A percentile compares a stretch with the other conserved stretches of the same genome.
Evolutionary conservation across 108 stramenopile genomes (phyloP).

Genomic region (Conticribra weissflogii): DNA sequence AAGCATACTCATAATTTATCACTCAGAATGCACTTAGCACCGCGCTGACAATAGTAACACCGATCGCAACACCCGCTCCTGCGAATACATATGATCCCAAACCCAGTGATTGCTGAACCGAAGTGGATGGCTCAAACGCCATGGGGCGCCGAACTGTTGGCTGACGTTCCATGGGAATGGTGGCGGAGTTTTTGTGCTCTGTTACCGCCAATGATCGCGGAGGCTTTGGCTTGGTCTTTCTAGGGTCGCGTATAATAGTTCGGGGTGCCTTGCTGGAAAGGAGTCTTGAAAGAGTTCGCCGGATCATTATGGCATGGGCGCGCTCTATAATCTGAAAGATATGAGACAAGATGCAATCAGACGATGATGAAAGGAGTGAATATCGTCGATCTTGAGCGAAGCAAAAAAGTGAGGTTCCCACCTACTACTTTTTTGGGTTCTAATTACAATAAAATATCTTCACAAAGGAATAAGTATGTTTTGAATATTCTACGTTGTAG

Average conservation of each 20-base stretch:
- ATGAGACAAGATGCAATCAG: no score
- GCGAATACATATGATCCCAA: constrained; percentile 75
- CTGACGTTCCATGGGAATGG: constrained; percentile 12
- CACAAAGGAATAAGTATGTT: no score
- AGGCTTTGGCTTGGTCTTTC: constrained; percentile 15
- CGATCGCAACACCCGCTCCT: constrained; percentile 74
- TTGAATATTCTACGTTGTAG: no score
- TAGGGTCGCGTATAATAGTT: constrained; percentile 36
- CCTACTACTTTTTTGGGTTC: no score
- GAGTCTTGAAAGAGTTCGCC: constrained; percentile 12
- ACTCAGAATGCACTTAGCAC: constrained; percentile 55
- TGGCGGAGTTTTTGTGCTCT: neutral
- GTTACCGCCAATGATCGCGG: neutral
- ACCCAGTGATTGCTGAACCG: constrained; percentile 67
- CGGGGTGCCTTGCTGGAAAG: constrained; percentile 23
- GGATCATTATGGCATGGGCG: constrained; percentile 10
- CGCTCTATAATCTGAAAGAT: neutral
- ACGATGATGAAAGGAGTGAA: no score
- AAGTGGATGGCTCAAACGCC: constrained; percentile 58
- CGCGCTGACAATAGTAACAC: constrained; percentile 68
- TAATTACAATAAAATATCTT: no score
- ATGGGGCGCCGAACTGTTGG: constrained; percentile 25
- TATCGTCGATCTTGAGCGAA: no score
- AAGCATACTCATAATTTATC: no score
- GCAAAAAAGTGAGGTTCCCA: no score